These are phyloP conservation scores for Phycomyces nitens DNA, from an alignment of 192 early-diverging fungal species.

Conservation along the genomic window DNA sequence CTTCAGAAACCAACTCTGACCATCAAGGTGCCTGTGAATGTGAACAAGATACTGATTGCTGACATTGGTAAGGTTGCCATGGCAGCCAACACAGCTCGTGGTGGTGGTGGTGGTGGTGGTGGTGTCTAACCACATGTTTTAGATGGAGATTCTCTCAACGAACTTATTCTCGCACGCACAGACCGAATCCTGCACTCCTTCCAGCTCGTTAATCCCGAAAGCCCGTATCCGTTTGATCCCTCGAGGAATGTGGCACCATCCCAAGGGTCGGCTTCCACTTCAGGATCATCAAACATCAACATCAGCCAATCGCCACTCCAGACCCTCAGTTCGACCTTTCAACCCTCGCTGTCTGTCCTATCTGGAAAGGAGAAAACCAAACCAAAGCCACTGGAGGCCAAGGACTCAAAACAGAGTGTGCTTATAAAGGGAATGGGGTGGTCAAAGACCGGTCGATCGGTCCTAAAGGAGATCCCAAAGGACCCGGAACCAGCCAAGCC, in stretches of 20 bases:
- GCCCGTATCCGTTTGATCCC: slow-evolving; percentile 4
- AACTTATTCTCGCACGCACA: slow-evolving; percentile 53
- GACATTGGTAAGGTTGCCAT: slow-evolving; percentile 57
- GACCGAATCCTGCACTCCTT: slow-evolving; percentile 54
- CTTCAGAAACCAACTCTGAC: slow-evolving; percentile 37
- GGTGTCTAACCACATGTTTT: too few species aligned
- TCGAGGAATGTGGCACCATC: slow-evolving; percentile 2
- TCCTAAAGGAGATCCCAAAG: background rate
- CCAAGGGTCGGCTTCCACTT: slow-evolving; percentile 18
- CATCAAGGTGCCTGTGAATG: slow-evolving; percentile 54
- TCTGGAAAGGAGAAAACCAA: slow-evolving; percentile 11
- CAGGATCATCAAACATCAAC: slow-evolving; percentile 2
- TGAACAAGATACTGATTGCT: slow-evolving; percentile 51
- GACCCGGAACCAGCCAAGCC: background rate
- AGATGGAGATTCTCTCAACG: slow-evolving; percentile 55
- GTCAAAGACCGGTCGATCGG: background rate
- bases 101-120: too few species aligned
- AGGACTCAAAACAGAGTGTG: background rate
- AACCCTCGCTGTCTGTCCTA: slow-evolving; percentile 5
- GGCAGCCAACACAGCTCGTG: too few species aligned
- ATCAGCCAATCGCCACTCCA: background rate
- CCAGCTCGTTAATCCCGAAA: slow-evolving; percentile 28
- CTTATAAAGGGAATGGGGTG: background rate
- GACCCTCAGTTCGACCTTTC: background rate
- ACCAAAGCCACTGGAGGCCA: background rate